phyloP scores from a whole-genome alignment of 208 protist genomes.

The Polymyxa betae region DNA sequence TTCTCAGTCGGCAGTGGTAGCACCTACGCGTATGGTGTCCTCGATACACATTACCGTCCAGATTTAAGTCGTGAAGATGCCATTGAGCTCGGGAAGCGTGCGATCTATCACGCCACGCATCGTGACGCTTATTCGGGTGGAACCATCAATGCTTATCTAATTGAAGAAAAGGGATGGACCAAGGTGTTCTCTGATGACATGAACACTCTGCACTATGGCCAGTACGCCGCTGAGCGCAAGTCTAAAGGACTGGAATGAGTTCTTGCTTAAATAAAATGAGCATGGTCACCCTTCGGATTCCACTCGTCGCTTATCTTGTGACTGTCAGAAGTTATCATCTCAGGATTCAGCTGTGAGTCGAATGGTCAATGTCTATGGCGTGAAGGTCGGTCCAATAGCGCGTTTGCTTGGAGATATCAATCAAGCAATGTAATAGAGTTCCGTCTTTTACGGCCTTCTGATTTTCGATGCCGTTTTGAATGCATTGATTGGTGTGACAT shows the following conservation, averaged over 20 bases:
- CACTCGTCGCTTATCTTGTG: too few species aligned
- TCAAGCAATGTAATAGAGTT: background rate
- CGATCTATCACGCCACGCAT: slow-evolving; percentile 99
- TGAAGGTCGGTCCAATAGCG: too few species aligned
- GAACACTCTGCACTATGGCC: slow-evolving; percentile 58
- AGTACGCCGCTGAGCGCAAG: slow-evolving; percentile 44
- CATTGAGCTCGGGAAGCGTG: slow-evolving; percentile 91
- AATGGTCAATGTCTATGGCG: too few species aligned
- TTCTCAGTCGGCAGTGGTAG: slow-evolving; percentile 99
- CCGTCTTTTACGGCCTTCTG: background rate
- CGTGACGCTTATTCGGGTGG: slow-evolving; percentile 97
- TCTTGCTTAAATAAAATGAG: too few species aligned
- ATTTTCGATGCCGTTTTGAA: background rate
- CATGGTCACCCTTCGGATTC: too few species aligned
- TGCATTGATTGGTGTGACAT: background rate
- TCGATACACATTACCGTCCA: slow-evolving; percentile 92
- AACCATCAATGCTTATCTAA: slow-evolving; percentile 66
- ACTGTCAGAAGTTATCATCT: too few species aligned
- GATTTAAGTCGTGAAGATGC: slow-evolving; percentile 90
- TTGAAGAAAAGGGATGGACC: slow-evolving; percentile 38
- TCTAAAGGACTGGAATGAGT: background rate
- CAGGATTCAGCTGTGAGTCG: too few species aligned
- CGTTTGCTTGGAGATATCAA: too few species aligned
- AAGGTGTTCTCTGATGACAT: slow-evolving; percentile 53
- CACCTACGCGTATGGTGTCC: slow-evolving; percentile 98